Percentiles rank a stretch among this genome's conserved stretches.
phyloP scores from a whole-genome alignment of 495 filamentous ascomycete species.

The Xylaria telfairii region DNA sequence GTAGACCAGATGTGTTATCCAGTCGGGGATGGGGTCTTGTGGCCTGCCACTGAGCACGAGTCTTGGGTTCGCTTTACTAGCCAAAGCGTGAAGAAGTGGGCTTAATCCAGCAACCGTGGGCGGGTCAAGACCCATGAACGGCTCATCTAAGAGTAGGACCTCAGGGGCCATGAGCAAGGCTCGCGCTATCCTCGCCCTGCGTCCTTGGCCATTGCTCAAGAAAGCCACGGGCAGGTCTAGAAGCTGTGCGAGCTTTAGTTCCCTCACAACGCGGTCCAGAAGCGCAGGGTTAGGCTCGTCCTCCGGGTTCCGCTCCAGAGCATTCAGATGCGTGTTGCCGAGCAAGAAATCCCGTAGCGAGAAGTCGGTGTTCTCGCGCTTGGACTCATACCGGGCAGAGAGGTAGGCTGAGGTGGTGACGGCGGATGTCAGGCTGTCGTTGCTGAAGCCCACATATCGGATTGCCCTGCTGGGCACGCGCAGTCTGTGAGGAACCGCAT shows the following conservation, averaged over 20 bases:
- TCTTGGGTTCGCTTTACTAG: slow-evolving; percentile 67
- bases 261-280: slow-evolving; percentile 65
- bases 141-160: slow-evolving; percentile 87
- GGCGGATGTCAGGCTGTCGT: slow-evolving; percentile 53
- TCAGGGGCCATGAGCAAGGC: slow-evolving; percentile 80
- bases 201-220: slow-evolving; percentile 90
- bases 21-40: slow-evolving; percentile 84
- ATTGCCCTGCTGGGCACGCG: slow-evolving; percentile 69
- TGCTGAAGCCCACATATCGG: slow-evolving; percentile 82
- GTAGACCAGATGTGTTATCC: slow-evolving; percentile 83
- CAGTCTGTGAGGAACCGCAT: slow-evolving; percentile 61
- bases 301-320: slow-evolving; percentile 53
- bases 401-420: slow-evolving; percentile 75
- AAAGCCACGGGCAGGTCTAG: slow-evolving; percentile 82
- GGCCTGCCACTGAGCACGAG: slow-evolving; percentile 79
- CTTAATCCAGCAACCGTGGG: slow-evolving; percentile 73
- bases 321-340: slow-evolving; percentile 78
- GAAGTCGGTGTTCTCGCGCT: slow-evolving; percentile 85
- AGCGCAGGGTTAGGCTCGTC: slow-evolving; percentile 53
- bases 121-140: slow-evolving; percentile 97
- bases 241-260: slow-evolving; percentile 69
- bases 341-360: slow-evolving; percentile 78
- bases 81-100: slow-evolving; percentile 68
- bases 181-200: slow-evolving; percentile 85
- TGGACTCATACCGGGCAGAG: slow-evolving; percentile 90